Evolutionary conservation across 345 rosid species (phyloP), one percentile per base, ranked within the genome.

Genomic region (Cardamine resedifolia): DNA sequence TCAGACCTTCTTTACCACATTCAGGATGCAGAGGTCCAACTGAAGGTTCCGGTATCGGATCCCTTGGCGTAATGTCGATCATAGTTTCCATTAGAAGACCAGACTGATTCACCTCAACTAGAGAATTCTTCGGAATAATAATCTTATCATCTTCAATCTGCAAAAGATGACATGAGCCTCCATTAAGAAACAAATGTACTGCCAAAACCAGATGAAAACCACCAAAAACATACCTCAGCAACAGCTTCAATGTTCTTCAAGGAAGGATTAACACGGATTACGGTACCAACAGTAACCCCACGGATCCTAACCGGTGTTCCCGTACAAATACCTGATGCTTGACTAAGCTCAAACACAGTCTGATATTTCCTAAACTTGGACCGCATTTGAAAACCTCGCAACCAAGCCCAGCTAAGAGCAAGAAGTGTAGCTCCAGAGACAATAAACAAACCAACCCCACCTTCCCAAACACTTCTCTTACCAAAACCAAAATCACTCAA

Each of bases 61-160:
- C 64, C 64, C 80, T 83, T 3, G 99, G 99, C 1, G 94, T 92
- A 59, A 96, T 88, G 63, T 96, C 98, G 23, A 96, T 92, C 83
- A 96, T 10, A 49, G 99, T 92, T 78, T 96, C 98, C 98, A 92
- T 91, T 14, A 92, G 84, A 74, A 96, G 97, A 76, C 99, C 99
- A 41, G 99, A 96, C 79, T 90, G 99, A 80, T 96, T 96, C 78
- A 96, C 96, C 82, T 96, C 99, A 60, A 96, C 80, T 34, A 84
- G 75, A 24, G 98, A 86, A 82, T 96, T 96, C 75, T 74, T 90
- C 7, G 98, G 99, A 68, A 96, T 90, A 66, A 96, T 74, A 64
- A 84, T 87, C 74, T 96, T 92, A 74, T 96, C 97, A 87, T 96
- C 98, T 77, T 96, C 99, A 64, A 96, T 86, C 99, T 92, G 59